Percentiles rank a stretch among this genome's conserved stretches.
Evolutionary conservation across 2,329 filamentous ascomycete genomes (phyloP).

Genomic region (Sphaerostilbella broomeana): DNA sequence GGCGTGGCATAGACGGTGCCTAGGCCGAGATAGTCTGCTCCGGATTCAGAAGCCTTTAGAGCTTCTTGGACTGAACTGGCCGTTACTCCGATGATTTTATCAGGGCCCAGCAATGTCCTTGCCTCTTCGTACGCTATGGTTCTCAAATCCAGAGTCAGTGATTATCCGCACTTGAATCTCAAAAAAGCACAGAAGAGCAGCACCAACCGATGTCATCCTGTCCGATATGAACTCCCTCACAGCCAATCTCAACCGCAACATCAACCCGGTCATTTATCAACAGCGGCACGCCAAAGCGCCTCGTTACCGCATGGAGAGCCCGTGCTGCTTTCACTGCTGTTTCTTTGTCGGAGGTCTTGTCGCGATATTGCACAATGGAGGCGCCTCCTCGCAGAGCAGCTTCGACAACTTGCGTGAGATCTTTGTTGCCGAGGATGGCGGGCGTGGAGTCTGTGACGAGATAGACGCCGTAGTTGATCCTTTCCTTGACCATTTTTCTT

Average conservation of each 20-base stretch:
- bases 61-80: constrained; percentile 72
- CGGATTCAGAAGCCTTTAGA: constrained; percentile 59
- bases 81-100: constrained; percentile 83
- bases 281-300: constrained; percentile 63
- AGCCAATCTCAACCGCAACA: constrained; percentile 76
- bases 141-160: background rate
- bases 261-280: constrained; percentile 92
- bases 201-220: constrained; percentile 80
- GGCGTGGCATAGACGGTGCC: constrained; percentile 82
- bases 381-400: constrained; percentile 72
- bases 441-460: constrained; percentile 91
- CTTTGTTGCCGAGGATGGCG: constrained; percentile 65
- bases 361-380: constrained; percentile 82
- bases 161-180: background rate
- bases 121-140: constrained; percentile 37
- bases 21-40: constrained; percentile 87
- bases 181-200: background rate
- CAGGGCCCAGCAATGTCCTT: constrained; percentile 63
- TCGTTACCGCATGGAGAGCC: constrained; percentile 65
- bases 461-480: constrained; percentile 75
- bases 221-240: constrained; percentile 89
- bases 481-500: constrained; percentile 16
- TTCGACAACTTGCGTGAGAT: constrained; percentile 68
- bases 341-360: constrained; percentile 74
- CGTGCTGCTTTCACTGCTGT: constrained; percentile 63